Base-by-base conservation (phyloP, 805 yeast species). In the Candida krabiensis region DNA sequence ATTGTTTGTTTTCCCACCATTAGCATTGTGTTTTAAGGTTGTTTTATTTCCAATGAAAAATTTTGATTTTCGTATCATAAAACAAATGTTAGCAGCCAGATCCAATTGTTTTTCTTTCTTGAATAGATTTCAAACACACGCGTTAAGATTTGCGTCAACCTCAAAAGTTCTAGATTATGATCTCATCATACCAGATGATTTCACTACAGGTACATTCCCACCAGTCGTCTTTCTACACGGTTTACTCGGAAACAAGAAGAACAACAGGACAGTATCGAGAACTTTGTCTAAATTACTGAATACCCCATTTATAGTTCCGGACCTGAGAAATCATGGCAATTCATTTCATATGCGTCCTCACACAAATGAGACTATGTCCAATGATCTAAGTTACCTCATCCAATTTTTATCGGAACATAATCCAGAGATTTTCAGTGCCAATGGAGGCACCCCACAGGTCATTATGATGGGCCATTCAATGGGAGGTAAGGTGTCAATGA, bases 401-500 rank as follows among this genome's bases (percentile, higher is more conserved):
- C 29, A 42, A 2, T 49, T 47, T 31, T 29, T 57, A 12, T 30
- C 28, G n/a, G 13, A 35, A 2, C 28, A 32, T n/a, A 30, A 48
- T 17, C 41, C 47, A 3, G 38, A 40, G 8, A 15, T 29, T 9
- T 39, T 42, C 18, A 29, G 43, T 55, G 71, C 84, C 9, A 52
- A 30, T 9, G 11, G 11, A 7, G 13, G 13, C 17, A 12, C 8
- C n/a, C 67, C 70, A 35, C 79, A 81, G 1, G 73, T 83, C 13
- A 49, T 84, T 15, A 59, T 84, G 14, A 46, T 64, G 37, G 95
- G 95, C 1, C 93, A 85, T 57, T 84, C 91, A 0, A 83, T 86
- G 93, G 99, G 99, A 4, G 98, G 96, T 3, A 90, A 93, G 55
- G 75, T 89, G 0, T 96, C 85, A 11, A 87, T 93, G 96, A 83